phyloP scores from a whole-genome alignment of 306 rosid genomes.

The Glycyrrhiza uralensis region DNA sequence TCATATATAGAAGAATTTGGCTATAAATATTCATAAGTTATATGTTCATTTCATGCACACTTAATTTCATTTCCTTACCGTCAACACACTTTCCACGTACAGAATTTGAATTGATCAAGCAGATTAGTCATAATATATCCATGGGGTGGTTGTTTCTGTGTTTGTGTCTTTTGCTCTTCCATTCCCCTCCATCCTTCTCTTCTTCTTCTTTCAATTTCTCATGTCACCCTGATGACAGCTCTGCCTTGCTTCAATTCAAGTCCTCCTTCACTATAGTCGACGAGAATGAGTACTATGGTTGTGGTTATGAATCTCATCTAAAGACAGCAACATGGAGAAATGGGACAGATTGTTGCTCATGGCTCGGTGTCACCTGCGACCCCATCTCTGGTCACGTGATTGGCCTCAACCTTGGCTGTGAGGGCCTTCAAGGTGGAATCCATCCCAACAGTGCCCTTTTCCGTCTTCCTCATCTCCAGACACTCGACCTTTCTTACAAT shows the following conservation, averaged over 20 bases:
- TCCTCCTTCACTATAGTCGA: not conserved
- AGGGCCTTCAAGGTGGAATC: not conserved
- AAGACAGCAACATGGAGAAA: conserved; percentile 4
- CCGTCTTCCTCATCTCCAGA: not conserved
- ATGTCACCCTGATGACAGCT: not conserved
- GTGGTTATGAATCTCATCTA: too few relatives aligned
- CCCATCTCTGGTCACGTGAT: not conserved
- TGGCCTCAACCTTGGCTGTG: conserved; percentile 1
- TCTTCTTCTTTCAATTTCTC: not conserved
- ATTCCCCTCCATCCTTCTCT: not conserved
- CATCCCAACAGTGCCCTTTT: not conserved
- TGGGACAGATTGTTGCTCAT: conserved; percentile 17
- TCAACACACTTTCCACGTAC: not conserved
- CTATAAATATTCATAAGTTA: not conserved
- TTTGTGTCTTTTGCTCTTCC: not conserved
- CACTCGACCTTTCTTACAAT: not conserved
- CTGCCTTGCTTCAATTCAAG: not conserved
- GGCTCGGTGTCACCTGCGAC: conserved; percentile 19
- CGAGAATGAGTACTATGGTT: accelerated
- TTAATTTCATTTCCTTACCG: not conserved
- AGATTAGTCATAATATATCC: not conserved
- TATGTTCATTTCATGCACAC: not conserved
- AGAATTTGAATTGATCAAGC: not conserved
- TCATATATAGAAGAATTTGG: too few relatives aligned
- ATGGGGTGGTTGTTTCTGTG: not conserved